Evolutionary conservation across 257 asterid genomes (phyloP), one percentile per base, ranked within the genome.

Genomic region (Capsicum baccatum): DNA sequence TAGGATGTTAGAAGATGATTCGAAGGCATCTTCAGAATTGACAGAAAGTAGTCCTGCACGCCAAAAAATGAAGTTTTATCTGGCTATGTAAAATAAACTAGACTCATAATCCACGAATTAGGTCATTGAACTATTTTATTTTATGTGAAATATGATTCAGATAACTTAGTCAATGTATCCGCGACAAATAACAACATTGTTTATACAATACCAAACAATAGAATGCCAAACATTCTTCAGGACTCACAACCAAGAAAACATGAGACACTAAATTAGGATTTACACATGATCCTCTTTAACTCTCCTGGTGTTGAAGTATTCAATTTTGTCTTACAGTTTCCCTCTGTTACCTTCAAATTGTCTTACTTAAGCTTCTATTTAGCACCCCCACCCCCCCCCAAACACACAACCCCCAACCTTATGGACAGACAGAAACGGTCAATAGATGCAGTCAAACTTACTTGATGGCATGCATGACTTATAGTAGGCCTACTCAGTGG

Each of bases 1-100:
- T 85, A 83, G 85, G 33, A 92, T 82, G 79, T 93, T 92, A 17
- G 90, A 90, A 39, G 94, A 90, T 60, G 89, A 64, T 86, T 91
- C 96, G 5, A 94, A 81, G 55, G 82, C 88, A 83, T 91, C 97
- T 84, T 94, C 99, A 80, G 94, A 89, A 76, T 91, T 95, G 79
- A 91, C 86, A 16, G 88, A 85, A 83, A 94, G 91, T 82, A 95
- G 84, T 84, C 98, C 99, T 95, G 83, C 59, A 87, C 47, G 66
- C 62, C 60, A 74, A 85, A 84, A 79, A 33, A 66, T 44, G 60
- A 59, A 84, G 44, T 9, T 35, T 69, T 69, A 74, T 71, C 80
- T 35, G 63, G 19, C 15, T 55, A 15, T 42, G 48, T 56, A 47
- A 55, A 37, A 84, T 70, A n/a, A 64, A 62, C 33, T 69, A 37